phyloP scores from a whole-genome alignment of 306 rosid genomes.

The Arachis hypogaea region DNA sequence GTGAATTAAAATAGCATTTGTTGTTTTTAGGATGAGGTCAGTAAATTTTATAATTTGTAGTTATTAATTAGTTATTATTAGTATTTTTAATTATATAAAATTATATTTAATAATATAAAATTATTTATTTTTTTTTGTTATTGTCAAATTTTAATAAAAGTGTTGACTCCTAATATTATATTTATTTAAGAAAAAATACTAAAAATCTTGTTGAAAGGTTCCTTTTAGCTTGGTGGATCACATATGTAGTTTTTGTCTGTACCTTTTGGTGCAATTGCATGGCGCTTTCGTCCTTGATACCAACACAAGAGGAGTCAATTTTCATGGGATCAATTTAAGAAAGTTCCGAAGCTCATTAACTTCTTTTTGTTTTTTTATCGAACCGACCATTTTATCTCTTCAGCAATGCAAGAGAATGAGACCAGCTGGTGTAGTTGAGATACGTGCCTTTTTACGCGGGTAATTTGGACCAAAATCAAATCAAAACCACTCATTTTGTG shows the following conservation, averaged over 20 bases:
- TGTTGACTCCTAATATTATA: no score
- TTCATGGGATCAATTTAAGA: constrained; percentile 24
- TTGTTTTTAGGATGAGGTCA: no score
- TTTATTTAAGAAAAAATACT: not conserved
- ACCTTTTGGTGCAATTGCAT: constrained; percentile 26
- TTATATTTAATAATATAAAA: no score
- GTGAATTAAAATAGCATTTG: not conserved
- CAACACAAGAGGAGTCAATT: constrained; percentile 28
- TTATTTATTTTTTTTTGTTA: no score
- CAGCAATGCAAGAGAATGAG: not conserved
- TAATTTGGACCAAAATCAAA: not conserved
- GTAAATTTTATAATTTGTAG: no score
- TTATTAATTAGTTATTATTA: no score
- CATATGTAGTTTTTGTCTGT: constrained; percentile 31
- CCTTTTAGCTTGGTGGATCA: constrained; percentile 15
- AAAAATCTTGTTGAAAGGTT: not conserved
- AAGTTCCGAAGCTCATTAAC: constrained; percentile 25
- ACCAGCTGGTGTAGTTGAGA: constrained; percentile 21
- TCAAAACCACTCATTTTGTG: not conserved
- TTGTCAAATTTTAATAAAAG: no score
- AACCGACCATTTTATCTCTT: constrained; percentile 65
- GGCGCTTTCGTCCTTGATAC: constrained; percentile 31
- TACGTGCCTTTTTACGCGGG: constrained; percentile 20
- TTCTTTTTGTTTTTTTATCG: constrained; percentile 33
- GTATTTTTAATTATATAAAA: no score